A percentile compares a stretch with the other conserved stretches of the same genome.
Evolutionary conservation across 495 filamentous ascomycete genomes (phyloP).

Genomic region (Penicillium dipodomyicola): DNA sequence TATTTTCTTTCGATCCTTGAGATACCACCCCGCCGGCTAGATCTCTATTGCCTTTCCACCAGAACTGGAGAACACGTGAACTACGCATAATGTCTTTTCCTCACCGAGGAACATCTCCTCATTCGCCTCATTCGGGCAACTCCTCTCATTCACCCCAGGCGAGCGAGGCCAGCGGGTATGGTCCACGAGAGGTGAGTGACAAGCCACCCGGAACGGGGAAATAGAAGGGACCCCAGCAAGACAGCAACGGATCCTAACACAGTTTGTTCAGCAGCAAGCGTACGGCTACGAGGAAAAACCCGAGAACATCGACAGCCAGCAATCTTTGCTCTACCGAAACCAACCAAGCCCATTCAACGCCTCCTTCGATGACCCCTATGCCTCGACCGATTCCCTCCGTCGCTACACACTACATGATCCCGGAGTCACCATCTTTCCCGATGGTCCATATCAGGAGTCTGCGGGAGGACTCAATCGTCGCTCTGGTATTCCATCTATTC

Average conservation of each 20-base stretch:
- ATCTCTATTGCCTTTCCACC: neutral
- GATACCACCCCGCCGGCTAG: neutral
- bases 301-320: conserved; percentile 26
- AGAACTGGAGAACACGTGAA: conserved; percentile 11
- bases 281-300: conserved; percentile 32
- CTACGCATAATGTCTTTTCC: conserved; percentile 22
- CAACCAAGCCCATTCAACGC: conserved; percentile 56
- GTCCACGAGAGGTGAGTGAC: conserved; percentile 11
- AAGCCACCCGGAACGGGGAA: neutral
- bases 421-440: conserved; percentile 37
- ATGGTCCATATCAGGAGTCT: conserved; percentile 54
- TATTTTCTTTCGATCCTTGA: neutral
- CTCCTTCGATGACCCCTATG: conserved; percentile 78
- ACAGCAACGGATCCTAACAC: conserved; percentile 6
- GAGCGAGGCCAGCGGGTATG: conserved; percentile 26
- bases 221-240: neutral
- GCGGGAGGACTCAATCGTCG: conserved; percentile 40
- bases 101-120: conserved; percentile 24
- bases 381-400: conserved; percentile 41
- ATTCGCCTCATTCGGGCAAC: conserved; percentile 21
- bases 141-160: conserved; percentile 25
- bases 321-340: conserved; percentile 39
- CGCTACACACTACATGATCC: conserved; percentile 41
- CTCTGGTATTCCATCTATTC: conserved; percentile 12
- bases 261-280: conserved; percentile 19